Evolutionary conservation across 2,329 filamentous ascomycete genomes (phyloP).

Genomic region (Nigrospora oryzae): DNA sequence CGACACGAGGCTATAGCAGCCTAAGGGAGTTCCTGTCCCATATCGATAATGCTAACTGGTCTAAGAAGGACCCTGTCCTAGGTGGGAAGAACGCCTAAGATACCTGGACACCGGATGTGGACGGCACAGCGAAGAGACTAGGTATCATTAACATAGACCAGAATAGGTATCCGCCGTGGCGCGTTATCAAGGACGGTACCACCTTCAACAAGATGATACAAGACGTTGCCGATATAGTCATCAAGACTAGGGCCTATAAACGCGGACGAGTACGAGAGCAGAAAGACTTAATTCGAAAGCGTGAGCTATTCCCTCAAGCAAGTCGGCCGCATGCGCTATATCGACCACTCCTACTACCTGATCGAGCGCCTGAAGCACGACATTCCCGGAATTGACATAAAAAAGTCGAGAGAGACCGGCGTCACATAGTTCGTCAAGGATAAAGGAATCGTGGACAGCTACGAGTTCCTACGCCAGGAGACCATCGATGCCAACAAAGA

Average conservation of each 20-base stretch:
- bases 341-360: neutral
- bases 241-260: neutral
- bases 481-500: neutral
- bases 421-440: neutral
- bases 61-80: neutral
- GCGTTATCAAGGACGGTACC: neutral
- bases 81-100: neutral
- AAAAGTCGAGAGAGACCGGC: neutral
- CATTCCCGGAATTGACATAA: neutral
- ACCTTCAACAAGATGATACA: neutral
- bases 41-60: neutral
- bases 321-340: neutral
- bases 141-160: neutral
- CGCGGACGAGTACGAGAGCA: neutral
- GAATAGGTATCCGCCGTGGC: neutral
- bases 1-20: neutral
- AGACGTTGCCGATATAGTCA: neutral
- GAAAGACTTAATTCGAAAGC: neutral
- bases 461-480: neutral
- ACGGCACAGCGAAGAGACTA: neutral
- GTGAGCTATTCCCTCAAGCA: neutral
- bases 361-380: neutral
- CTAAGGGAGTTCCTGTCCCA: neutral
- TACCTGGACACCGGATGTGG: neutral
- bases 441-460: neutral